phyloP scores from a whole-genome alignment of 345 rosid species.

The Arabidopsis arenosa region DNA sequence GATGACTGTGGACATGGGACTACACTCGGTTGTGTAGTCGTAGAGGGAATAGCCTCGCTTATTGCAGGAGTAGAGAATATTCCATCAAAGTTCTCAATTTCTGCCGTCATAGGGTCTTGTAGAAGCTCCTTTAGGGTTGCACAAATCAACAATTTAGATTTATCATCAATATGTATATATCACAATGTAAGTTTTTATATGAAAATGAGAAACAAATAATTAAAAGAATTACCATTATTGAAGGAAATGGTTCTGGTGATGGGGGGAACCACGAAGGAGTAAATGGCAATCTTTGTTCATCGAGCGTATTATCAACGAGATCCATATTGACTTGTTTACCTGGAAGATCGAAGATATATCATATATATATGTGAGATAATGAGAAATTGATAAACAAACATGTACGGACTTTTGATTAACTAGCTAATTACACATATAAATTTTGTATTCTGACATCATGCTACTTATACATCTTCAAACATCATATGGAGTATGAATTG shows the following conservation, averaged over 20 bases:
- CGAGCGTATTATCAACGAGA: background rate
- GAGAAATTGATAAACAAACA: background rate
- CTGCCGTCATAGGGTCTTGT: constrained; percentile 13
- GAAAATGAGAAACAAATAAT: background rate
- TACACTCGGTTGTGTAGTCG: background rate
- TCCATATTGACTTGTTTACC: constrained; percentile 17
- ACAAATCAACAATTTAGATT: background rate
- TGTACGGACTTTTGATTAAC: background rate
- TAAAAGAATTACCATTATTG: background rate
- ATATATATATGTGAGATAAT: background rate
- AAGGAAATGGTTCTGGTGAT: constrained; percentile 6
- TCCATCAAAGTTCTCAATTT: background rate
- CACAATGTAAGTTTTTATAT: background rate
- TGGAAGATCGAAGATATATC: background rate
- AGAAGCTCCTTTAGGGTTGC: background rate
- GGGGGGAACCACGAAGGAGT: constrained; percentile 18
- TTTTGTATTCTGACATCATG: background rate
- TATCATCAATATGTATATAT: background rate
- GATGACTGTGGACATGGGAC: constrained; percentile 8
- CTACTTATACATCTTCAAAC: background rate
- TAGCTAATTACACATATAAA: background rate
- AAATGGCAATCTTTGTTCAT: background rate
- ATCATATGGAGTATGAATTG: background rate
- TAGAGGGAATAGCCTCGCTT: background rate
- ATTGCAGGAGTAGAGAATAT: background rate